A percentile compares a stretch with the other conserved stretches of the same genome.
Evolutionary conservation across 306 rosid genomes (phyloP).

Genomic region (Cucurbita pepo): DNA sequence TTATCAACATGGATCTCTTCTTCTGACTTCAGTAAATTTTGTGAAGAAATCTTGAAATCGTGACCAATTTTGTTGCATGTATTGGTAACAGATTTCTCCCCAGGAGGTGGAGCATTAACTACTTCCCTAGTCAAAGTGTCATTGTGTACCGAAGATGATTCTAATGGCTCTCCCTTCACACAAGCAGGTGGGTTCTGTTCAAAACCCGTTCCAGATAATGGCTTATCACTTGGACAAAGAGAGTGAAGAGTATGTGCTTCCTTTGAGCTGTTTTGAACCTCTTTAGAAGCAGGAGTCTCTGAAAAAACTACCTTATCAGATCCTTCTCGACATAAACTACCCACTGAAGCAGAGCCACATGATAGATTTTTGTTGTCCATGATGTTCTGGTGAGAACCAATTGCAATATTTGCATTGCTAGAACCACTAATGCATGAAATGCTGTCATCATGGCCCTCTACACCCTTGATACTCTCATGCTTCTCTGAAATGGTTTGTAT

Average conservation of each 20-base stretch:
- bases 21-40: constrained; percentile 24
- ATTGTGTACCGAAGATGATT: not conserved
- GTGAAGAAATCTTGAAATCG: constrained; percentile 17
- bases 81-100: constrained; percentile 18
- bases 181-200: constrained; percentile 6
- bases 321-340: constrained; percentile 29
- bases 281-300: constrained; percentile 28
- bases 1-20: constrained; percentile 25
- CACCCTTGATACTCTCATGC: constrained; percentile 22
- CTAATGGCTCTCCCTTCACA: constrained; percentile 18
- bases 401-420: constrained; percentile 24
- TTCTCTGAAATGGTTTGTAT: constrained; percentile 11
- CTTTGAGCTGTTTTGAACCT: constrained; percentile 16
- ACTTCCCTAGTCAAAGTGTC: constrained; percentile 16
- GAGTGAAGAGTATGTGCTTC: constrained; percentile 16
- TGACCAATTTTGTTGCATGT: constrained; percentile 15
- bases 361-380: constrained; percentile 15
- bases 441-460: constrained; percentile 45
- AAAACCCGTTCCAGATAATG: not conserved
- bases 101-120: constrained; percentile 12
- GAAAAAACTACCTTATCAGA: constrained; percentile 22
- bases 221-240: constrained; percentile 7
- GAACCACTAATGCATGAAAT: constrained; percentile 49
- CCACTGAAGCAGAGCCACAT: constrained; percentile 37
- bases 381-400: constrained; percentile 20